Base-by-base conservation (phyloP, 176 grass and related monocot genomes). In the Aegilops tauschii region DNA sequence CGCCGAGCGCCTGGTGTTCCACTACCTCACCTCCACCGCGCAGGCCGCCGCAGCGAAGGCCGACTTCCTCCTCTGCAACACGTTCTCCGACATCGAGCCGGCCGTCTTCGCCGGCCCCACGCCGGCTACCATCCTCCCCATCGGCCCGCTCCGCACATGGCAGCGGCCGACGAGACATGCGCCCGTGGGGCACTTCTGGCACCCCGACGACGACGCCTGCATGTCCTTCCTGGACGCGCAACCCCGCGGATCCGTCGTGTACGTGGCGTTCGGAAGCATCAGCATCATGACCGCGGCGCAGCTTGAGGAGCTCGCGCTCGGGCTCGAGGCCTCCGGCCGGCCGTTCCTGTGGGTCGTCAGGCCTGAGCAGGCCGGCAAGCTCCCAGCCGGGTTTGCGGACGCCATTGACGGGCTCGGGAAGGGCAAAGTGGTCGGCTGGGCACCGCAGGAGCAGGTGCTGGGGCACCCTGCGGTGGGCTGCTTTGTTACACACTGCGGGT, bases 151-250 rank as follows among this genome's bases (percentile, higher is more conserved):
- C 4, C 92, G 82, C 34, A 70, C 89, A 0, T 78, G 92, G 83
- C 69, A 25, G 7, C 86, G 79, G 1, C 10, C 0, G 1, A 7
- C 76, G 0, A 18, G 30, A 5, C 7, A 47, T 28, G 69, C 12
- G 9, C 49, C 69, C 0, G 42, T 72, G 0, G 92, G 89, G 2
- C 80, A 91, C 21, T 94, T 94, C 23, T 94, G 88, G 86, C 78
- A 35, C 35, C 12, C 65, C 0, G 82, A 92, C 8, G 74, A 93
- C 12, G n/a, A 7, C 1, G 3, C 36, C 0, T 92, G 92, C 74
- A 31, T 86, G 65, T 50, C 78, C 20, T 94, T 91, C 78, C 90
- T 97, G 0, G 86, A 97, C 1, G 79, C 73, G n/a, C 92, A 97
- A 14, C 49, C 78, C 5, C 13, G 2, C 0, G 76, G 84, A 16